Percentiles rank a stretch among this genome's conserved stretches.
These are phyloP conservation scores for Blastocystis sp. DNA, from an alignment of 352 stramenopile species.

Conservation along the genomic window DNA sequence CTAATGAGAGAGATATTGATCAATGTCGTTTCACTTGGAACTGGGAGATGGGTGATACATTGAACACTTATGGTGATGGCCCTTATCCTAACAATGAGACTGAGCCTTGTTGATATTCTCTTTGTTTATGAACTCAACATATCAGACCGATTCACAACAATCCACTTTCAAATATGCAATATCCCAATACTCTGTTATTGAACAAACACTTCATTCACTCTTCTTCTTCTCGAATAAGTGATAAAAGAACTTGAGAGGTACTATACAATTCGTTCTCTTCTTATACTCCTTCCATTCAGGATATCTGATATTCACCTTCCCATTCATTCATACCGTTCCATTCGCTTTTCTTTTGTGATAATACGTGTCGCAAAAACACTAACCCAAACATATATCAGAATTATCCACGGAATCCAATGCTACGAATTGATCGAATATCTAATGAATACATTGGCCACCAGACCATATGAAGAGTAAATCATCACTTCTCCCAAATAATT, in stretches of 20 bases:
- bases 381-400: constrained; percentile 38
- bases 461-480: constrained; percentile 42
- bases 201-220: background rate
- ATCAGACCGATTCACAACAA: too few species aligned
- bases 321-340: background rate
- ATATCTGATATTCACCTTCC: background rate
- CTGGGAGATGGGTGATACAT: too few species aligned
- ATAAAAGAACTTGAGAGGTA: constrained; percentile 35
- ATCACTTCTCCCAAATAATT: constrained; percentile 51
- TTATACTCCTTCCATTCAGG: constrained; percentile 36
- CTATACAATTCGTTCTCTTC: constrained; percentile 3
- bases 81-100: background rate
- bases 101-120: too few species aligned
- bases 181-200: too few species aligned
- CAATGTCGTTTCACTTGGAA: too few species aligned
- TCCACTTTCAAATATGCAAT: background rate
- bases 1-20: too few species aligned
- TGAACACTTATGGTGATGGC: background rate
- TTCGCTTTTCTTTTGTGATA: constrained; percentile 42
- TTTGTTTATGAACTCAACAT: too few species aligned
- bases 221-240: constrained; percentile 43
- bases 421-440: background rate
- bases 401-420: constrained; percentile 50
- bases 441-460: constrained; percentile 11
- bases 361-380: constrained; percentile 46